Evolutionary conservation across 139 green algal genomes (phyloP).

Genomic region (Pseudopediastrum boryanum): DNA sequence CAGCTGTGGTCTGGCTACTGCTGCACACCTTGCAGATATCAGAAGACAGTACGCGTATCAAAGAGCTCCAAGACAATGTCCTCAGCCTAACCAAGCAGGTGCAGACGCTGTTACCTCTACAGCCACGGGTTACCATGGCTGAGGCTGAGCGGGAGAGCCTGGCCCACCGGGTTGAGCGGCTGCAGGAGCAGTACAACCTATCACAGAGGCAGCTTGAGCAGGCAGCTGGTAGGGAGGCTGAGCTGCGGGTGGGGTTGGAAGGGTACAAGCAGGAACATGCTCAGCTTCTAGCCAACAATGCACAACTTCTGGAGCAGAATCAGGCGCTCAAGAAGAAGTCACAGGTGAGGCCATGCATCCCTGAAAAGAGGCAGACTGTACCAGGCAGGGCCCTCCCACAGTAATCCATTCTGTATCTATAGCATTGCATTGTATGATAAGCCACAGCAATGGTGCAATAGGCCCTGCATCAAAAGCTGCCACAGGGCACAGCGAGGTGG

Average conservation of each 20-base stretch:
- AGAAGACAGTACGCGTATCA: conserved; percentile 1
- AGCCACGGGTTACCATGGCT: neutral
- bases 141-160: conserved; percentile 22
- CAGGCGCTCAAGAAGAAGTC: conserved; percentile 19
- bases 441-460: no score
- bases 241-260: conserved; percentile 10
- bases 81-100: conserved; percentile 34
- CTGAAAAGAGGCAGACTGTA: no score
- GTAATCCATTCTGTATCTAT: no score
- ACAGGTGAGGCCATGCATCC: conserved; percentile 15
- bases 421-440: no score
- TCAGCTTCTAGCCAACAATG: conserved; percentile 25
- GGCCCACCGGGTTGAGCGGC: conserved; percentile 20
- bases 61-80: conserved; percentile 25
- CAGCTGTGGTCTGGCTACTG: neutral
- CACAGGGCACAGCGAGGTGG: no score
- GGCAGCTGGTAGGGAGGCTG: conserved; percentile 12
- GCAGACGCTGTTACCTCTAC: conserved; percentile 17
- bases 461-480: no score
- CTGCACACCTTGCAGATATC: neutral
- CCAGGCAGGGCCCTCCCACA: no score
- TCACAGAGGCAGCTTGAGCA: conserved; percentile 17
- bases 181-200: conserved; percentile 33
- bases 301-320: conserved; percentile 30
- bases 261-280: conserved; percentile 28